These are phyloP conservation scores for Pleomassaria siparia DNA, from an alignment of 2,329 filamentous ascomycete species.

Conservation along the genomic window DNA sequence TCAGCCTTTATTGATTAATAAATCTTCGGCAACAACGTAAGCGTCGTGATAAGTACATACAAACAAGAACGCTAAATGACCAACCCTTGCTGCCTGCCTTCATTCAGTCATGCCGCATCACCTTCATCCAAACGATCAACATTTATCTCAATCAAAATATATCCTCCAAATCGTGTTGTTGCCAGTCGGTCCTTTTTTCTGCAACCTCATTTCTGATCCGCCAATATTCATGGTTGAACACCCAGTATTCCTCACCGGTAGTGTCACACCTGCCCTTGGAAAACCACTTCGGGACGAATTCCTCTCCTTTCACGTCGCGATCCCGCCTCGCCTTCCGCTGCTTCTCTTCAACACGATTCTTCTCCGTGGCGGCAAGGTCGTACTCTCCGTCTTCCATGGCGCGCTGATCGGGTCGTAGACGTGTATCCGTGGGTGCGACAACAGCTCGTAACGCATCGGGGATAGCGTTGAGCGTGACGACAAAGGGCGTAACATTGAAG, in stretches of 20 bases:
- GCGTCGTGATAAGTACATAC: background rate
- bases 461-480: constrained; percentile 88
- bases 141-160: constrained; percentile 58
- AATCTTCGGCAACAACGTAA: too few relatives aligned
- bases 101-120: background rate
- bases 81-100: too few relatives aligned
- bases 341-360: constrained; percentile 90
- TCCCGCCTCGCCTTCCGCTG: constrained; percentile 75
- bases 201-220: constrained; percentile 67
- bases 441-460: constrained; percentile 76
- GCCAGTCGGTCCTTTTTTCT: constrained; percentile 64
- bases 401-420: constrained; percentile 89
- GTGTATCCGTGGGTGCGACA: constrained; percentile 88
- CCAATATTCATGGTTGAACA: constrained; percentile 90
- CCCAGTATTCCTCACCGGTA: constrained; percentile 89
- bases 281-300: constrained; percentile 88
- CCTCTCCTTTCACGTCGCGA: constrained; percentile 75
- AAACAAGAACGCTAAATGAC: too few relatives aligned
- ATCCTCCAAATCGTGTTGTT: constrained; percentile 65
- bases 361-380: constrained; percentile 88
- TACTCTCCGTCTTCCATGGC: constrained; percentile 99
- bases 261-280: constrained; percentile 68
- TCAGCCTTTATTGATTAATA: too few relatives aligned
- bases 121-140: background rate
- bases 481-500: constrained; percentile 97